These are phyloP conservation scores for Phialophora chinensis DNA, from an alignment of 2,329 filamentous ascomycete genomes.

Conservation along the genomic window DNA sequence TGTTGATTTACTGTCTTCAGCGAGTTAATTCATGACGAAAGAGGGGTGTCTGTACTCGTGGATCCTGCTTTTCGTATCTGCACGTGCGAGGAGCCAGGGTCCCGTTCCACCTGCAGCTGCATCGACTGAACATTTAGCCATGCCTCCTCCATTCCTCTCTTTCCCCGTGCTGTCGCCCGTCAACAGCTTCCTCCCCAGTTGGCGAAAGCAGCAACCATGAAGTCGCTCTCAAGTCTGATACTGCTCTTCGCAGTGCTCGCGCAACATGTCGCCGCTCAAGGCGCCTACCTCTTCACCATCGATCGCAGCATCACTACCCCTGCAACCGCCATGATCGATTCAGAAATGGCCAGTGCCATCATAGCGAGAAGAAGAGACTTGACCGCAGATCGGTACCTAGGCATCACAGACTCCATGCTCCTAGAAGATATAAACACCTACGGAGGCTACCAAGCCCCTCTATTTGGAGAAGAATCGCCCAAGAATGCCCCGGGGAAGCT, in stretches of 20 bases:
- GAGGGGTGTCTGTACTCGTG: not conserved
- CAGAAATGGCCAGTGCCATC: conserved; percentile 47
- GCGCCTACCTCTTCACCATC: conserved; percentile 40
- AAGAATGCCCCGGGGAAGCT: conserved; percentile 42
- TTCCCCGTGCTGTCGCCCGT: conserved; percentile 15
- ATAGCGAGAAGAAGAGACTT: conserved; percentile 56
- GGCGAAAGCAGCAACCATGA: conserved; percentile 31
- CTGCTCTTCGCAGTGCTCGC: conserved; percentile 28
- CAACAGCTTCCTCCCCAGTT: conserved; percentile 24
- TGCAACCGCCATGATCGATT: conserved; percentile 36
- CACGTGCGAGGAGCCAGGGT: conserved; percentile 3
- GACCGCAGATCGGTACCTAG: conserved; percentile 54
- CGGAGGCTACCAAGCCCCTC: conserved; percentile 58
- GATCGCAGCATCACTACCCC: conserved; percentile 32
- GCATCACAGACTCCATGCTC: conserved; percentile 54
- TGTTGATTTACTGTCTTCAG: not conserved
- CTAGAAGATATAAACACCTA: conserved; percentile 66
- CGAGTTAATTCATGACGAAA: not conserved
- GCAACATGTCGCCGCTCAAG: conserved; percentile 37
- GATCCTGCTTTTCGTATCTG: conserved; percentile 1
- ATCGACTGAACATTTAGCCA: conserved; percentile 10
- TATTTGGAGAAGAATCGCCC: conserved; percentile 55
- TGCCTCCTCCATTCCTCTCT: not conserved
- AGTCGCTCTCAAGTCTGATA: conserved; percentile 19
- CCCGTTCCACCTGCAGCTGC: not conserved